Percentiles rank a stretch among this genome's conserved stretches.
These are phyloP conservation scores for Metschnikowia proteae DNA, from an alignment of 805 yeast species.

Conservation along the genomic window DNA sequence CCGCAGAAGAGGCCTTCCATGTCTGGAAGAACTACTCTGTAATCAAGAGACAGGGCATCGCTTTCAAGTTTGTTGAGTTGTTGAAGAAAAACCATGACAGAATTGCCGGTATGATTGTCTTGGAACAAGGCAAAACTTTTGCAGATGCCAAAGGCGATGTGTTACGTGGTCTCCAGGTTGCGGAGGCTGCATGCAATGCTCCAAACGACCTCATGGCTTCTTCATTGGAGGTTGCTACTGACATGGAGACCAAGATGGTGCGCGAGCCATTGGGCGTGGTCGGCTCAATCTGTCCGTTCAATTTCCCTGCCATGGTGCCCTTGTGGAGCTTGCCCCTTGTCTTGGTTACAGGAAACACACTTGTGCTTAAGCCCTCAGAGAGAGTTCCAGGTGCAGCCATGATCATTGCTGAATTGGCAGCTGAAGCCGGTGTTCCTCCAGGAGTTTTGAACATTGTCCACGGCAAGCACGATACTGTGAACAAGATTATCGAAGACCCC, in stretches of 20 bases:
- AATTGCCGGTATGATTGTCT: constrained; percentile 52
- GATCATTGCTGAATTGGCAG: constrained; percentile 66
- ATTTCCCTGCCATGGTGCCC: constrained; percentile 81
- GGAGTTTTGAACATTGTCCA: constrained; percentile 72
- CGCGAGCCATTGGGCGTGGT: constrained; percentile 74
- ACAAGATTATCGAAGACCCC: constrained; percentile 65
- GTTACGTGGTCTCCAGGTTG: constrained; percentile 72
- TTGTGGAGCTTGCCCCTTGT: constrained; percentile 63
- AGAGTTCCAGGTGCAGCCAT: constrained; percentile 80
- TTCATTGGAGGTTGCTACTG: constrained; percentile 62
- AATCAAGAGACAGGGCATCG: constrained; percentile 67
- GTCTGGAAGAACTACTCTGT: constrained; percentile 52
- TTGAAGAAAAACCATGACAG: constrained; percentile 65
- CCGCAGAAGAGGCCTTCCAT: constrained; percentile 61
- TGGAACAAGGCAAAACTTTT: constrained; percentile 64
- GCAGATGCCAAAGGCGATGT: constrained; percentile 73
- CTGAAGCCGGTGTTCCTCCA: constrained; percentile 71
- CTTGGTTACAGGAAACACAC: constrained; percentile 69
- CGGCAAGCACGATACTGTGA: constrained; percentile 70
- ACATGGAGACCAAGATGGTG: constrained; percentile 75
- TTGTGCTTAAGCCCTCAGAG: constrained; percentile 57
- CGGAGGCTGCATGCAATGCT: constrained; percentile 67
- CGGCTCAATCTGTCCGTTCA: constrained; percentile 76
- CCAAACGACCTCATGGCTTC: constrained; percentile 63
- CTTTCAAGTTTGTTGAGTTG: constrained; percentile 64